These are phyloP conservation scores for Asterochloris sp. DNA, from an alignment of 139 green algal species.

Conservation along the genomic window DNA sequence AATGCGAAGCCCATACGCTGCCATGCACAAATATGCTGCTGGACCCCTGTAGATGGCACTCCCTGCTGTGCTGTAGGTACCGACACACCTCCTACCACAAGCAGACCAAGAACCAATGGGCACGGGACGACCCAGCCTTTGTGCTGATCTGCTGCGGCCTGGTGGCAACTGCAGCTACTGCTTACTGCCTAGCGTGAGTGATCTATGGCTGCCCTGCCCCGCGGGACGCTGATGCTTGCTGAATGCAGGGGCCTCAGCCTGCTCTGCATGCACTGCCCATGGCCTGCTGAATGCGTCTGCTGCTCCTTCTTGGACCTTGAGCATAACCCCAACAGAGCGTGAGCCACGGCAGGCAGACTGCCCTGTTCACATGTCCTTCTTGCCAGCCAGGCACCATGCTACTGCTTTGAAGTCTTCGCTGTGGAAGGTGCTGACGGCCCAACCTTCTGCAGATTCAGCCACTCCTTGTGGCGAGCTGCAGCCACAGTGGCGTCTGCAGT, in stretches of 20 bases:
- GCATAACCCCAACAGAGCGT: not conserved
- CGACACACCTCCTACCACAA: constrained; percentile 96
- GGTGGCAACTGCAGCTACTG: constrained; percentile 58
- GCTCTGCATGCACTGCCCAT: no score
- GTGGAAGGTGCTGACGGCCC: not conserved
- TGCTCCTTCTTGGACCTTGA: not conserved
- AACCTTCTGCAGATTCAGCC: constrained; percentile 60
- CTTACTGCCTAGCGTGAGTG: constrained; percentile 82
- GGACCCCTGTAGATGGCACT: not conserved
- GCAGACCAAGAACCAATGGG: constrained; percentile 98
- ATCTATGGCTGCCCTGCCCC: not conserved
- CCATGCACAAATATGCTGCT: not conserved
- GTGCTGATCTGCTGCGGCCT: constrained; percentile 76
- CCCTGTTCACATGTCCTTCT: no score
- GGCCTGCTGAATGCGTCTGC: no score
- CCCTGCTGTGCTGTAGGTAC: constrained; percentile 65
- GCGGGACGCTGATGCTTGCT: no score
- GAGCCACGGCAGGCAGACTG: no score
- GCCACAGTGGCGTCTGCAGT: constrained; percentile 60
- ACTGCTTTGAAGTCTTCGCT: no score
- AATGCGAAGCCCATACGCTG: constrained; percentile 14
- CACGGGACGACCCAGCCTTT: constrained; percentile 95
- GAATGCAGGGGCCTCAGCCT: no score
- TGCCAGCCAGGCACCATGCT: no score
- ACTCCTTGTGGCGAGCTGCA: constrained; percentile 54